Percentiles rank a stretch among this genome's conserved stretches.
Evolutionary conservation across 75 land plant genomes (phyloP).

Genomic region (Sequoiadendron giganteum): DNA sequence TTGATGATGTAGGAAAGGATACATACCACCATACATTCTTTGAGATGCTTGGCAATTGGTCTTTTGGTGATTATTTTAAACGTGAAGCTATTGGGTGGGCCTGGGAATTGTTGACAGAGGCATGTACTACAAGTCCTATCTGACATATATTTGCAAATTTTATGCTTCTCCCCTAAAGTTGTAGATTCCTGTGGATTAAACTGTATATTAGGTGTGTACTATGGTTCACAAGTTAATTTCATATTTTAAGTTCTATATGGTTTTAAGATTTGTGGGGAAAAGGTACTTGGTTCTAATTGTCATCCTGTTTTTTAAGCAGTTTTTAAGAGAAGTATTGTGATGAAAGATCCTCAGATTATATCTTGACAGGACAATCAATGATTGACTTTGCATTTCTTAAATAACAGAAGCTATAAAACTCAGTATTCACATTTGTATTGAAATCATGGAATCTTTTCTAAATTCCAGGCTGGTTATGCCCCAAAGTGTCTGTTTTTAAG

Average conservation of each 20-base stretch:
- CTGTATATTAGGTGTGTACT: neutral
- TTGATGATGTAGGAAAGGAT: conserved; percentile 97
- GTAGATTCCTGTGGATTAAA: neutral
- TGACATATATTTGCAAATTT: neutral
- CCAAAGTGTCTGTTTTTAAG: no score
- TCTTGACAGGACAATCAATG: neutral
- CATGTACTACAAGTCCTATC: neutral
- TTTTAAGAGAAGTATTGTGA: neutral
- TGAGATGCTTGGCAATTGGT: conserved; percentile 99
- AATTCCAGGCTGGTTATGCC: neutral
- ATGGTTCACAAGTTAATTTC: neutral
- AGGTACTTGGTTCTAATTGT: neutral
- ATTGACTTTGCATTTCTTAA: neutral
- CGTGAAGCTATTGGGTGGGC: conserved; percentile 88
- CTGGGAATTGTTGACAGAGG: conserved; percentile 94
- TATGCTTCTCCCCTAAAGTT: neutral
- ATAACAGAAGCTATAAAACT: neutral
- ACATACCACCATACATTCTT: conserved; percentile 98
- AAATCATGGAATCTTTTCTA: neutral
- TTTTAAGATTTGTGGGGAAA: neutral
- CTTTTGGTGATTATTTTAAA: conserved; percentile 96
- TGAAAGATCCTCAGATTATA: neutral
- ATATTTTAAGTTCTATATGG: neutral
- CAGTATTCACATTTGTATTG: neutral
- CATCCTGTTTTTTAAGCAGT: no score